Conservation (phyloP, 2,329 filamentous ascomycete species). For the Scedosporium dehoogii region DNA sequence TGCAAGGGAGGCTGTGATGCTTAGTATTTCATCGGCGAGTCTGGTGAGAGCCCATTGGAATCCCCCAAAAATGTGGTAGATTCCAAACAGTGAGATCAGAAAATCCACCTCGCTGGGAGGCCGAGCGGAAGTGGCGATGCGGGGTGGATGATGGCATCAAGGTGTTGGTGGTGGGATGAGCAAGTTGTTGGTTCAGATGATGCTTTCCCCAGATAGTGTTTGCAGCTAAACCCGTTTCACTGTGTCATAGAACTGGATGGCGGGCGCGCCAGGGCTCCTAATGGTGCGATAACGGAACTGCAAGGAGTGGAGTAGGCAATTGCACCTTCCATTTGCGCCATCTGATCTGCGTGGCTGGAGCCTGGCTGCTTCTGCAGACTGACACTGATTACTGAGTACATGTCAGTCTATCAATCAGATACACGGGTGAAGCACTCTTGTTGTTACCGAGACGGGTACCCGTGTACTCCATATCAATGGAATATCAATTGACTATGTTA, state of each 20-base stretch:
- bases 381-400: too few relatives aligned
- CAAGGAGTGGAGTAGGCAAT: not conserved
- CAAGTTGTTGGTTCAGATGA: not conserved
- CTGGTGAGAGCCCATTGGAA: not conserved
- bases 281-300: not conserved
- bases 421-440: too few relatives aligned
- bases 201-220: not conserved
- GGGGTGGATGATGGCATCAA: not conserved
- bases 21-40: not conserved
- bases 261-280: not conserved
- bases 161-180: not conserved
- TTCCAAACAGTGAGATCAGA: not conserved
- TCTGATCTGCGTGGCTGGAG: too few relatives aligned
- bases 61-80: not conserved
- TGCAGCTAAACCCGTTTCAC: not conserved
- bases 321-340: too few relatives aligned
- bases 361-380: too few relatives aligned
- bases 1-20: not conserved
- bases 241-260: not conserved
- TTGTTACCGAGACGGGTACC: too few relatives aligned
- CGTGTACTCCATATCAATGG: too few relatives aligned
- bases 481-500: too few relatives aligned
- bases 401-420: too few relatives aligned
- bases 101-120: not conserved
- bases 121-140: not conserved